Evolutionary conservation across 1,284 basidiomycete genomes (phyloP).

Genomic region (Ganoderma boninense): DNA sequence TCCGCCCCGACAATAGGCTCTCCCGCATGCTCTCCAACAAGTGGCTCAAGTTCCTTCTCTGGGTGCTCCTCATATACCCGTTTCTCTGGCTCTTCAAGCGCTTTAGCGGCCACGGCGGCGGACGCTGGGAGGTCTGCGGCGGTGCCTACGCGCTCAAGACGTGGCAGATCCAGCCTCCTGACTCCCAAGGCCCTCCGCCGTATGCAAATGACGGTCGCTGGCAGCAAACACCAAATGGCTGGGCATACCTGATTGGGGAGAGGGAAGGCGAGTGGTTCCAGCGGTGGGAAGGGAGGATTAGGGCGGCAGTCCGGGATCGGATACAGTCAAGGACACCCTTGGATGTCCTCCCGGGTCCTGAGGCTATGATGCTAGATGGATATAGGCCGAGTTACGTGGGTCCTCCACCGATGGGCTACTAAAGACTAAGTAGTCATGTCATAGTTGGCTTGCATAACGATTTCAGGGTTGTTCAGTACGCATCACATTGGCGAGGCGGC

Average conservation of each 20-base stretch:
- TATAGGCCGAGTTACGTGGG: conserved; percentile 32
- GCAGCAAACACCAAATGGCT: conserved; percentile 43
- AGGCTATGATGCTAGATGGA: conserved; percentile 42
- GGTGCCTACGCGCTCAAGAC: conserved; percentile 71
- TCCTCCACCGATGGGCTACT: conserved; percentile 2
- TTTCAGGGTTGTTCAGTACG: not conserved
- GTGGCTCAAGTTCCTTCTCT: conserved; percentile 71
- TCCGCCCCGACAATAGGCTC: conserved; percentile 69
- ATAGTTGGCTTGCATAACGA: not conserved
- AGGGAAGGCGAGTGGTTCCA: conserved; percentile 82
- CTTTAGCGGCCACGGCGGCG: conserved; percentile 66
- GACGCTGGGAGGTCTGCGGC: conserved; percentile 73
- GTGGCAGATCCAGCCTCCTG: conserved; percentile 42
- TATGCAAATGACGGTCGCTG: conserved; percentile 33
- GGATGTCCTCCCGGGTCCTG: conserved; percentile 10
- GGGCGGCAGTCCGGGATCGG: conserved; percentile 39
- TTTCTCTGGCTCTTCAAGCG: conserved; percentile 79
- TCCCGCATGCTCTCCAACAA: conserved; percentile 68
- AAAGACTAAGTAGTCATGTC: too few species aligned
- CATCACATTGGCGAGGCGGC: too few species aligned
- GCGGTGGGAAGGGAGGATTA: conserved; percentile 75
- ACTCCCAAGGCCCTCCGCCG: conserved; percentile 24
- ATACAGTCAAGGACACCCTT: conserved; percentile 41
- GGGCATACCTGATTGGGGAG: conserved; percentile 57
- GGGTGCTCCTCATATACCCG: conserved; percentile 72